Percentiles rank a stretch among this genome's conserved stretches.
Evolutionary conservation across 441 rosid species (phyloP).

Genomic region (Syzygium syzygioides): DNA sequence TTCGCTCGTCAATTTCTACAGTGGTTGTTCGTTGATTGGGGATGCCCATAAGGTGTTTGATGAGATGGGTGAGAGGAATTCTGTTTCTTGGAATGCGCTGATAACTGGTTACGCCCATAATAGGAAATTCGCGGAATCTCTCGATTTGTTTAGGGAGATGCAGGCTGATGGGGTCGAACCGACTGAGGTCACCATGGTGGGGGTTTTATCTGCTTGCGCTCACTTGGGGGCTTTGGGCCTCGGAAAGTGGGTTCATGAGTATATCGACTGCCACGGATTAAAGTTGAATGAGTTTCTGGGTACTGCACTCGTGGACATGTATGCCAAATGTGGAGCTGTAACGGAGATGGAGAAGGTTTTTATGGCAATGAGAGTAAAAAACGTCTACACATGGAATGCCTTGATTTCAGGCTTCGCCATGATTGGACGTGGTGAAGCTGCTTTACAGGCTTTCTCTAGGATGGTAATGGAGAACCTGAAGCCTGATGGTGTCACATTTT

Average conservation of each 20-base stretch:
- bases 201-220: not conserved
- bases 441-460: not conserved
- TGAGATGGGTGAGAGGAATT: not conserved
- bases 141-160: not conserved
- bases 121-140: not conserved
- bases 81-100: not conserved
- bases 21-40: not conserved
- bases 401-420: not conserved
- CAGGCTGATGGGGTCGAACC: not conserved
- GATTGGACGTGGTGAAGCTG: not conserved
- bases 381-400: not conserved
- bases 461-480: not conserved
- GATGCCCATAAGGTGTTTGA: not conserved
- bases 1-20: not conserved
- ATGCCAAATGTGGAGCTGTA: not conserved
- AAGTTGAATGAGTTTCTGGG: not conserved
- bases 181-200: not conserved
- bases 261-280: not conserved
- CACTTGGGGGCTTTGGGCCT: not conserved
- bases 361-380: not conserved
- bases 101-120: not conserved
- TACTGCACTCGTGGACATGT: not conserved
- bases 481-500: not conserved
- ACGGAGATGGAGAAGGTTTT: not conserved
- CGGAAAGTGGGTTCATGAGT: not conserved